Evolutionary conservation across 228 moss, liverwort and hornwort genomes (phyloP).

Genomic region (Sphagnum magellanicum): DNA sequence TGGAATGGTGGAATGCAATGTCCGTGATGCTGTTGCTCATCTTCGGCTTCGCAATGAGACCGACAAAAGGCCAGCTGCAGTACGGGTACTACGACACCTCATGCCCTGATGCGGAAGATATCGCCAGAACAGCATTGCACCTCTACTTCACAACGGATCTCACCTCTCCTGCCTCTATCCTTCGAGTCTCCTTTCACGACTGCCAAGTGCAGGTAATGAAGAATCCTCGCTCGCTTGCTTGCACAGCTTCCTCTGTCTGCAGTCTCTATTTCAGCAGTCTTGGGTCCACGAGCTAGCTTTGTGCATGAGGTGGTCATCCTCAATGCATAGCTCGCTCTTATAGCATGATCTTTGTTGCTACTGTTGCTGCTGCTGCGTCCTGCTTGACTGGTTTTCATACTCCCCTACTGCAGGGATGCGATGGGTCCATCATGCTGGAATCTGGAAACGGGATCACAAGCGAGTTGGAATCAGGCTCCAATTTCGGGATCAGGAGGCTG

Average conservation of each 20-base stretch:
- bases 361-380: neutral
- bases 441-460: slow-evolving; percentile 5
- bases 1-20: neutral
- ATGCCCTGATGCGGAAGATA: slow-evolving; percentile 56
- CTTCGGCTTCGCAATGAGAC: no score
- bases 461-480: slow-evolving; percentile 23
- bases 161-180: slow-evolving; percentile 69
- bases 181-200: slow-evolving; percentile 81
- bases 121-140: slow-evolving; percentile 37
- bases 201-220: slow-evolving; percentile 61
- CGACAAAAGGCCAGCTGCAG: slow-evolving; percentile 34
- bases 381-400: neutral
- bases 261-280: neutral
- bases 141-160: slow-evolving; percentile 41
- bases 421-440: slow-evolving; percentile 34
- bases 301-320: neutral
- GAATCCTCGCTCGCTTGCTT: neutral
- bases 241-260: neutral
- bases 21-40: neutral
- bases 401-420: slow-evolving; percentile 19
- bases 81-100: slow-evolving; percentile 45
- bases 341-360: neutral
- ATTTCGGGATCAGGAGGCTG: slow-evolving; percentile 21
- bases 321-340: neutral
- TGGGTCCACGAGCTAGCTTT: neutral